Conservation (phyloP, 768 basidiomycete genomes). For the Leucocoprinus leucothites region DNA sequence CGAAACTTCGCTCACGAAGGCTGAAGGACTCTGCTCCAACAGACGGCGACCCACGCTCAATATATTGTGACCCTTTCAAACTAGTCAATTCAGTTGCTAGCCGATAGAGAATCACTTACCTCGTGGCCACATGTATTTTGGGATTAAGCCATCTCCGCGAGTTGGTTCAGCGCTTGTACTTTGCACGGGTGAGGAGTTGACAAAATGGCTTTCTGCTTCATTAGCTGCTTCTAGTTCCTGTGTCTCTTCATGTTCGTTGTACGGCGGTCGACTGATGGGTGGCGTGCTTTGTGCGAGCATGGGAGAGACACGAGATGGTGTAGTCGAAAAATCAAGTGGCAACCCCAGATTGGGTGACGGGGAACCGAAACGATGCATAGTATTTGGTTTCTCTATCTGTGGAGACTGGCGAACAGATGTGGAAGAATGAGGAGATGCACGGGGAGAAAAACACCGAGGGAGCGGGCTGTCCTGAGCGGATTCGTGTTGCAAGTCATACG, state of each 20-base stretch:
- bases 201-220: constrained; percentile 27
- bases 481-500: constrained; percentile 39
- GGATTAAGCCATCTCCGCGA: constrained; percentile 27
- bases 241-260: constrained; percentile 30
- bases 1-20: constrained; percentile 23
- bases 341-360: constrained; percentile 29
- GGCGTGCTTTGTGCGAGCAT: constrained; percentile 31
- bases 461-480: constrained; percentile 25
- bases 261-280: constrained; percentile 34
- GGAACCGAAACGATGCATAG: constrained; percentile 24
- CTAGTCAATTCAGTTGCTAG: constrained; percentile 8
- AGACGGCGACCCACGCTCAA: constrained; percentile 15
- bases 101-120: constrained; percentile 15
- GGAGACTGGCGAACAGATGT: constrained; percentile 17
- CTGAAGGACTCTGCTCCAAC: constrained; percentile 24
- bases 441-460: constrained; percentile 30
- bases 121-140: constrained; percentile 26
- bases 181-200: constrained; percentile 37
- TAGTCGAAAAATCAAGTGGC: constrained; percentile 30
- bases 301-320: constrained; percentile 32
- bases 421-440: constrained; percentile 20
- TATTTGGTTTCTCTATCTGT: constrained; percentile 14
- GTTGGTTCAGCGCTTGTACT: constrained; percentile 8
- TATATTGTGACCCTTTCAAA: constrained; percentile 11
- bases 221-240: constrained; percentile 21